Base-by-base conservation (phyloP, 164 flowering plant genomes). In the Vitis amurensis region DNA sequence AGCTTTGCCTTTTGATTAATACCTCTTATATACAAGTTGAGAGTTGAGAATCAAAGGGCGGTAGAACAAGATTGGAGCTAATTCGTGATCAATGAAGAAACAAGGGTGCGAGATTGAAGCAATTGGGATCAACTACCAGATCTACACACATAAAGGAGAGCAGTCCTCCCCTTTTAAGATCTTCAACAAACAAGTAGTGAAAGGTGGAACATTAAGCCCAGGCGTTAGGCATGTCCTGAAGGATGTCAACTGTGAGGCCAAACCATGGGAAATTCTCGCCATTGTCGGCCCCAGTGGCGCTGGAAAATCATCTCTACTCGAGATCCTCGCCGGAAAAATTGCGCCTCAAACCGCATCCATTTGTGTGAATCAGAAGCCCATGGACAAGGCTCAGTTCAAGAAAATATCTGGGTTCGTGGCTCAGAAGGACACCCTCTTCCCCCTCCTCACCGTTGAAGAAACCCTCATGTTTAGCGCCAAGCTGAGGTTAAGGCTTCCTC, bases 271-370 rank as follows among this genome's bases (percentile, higher is more conserved):
- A 61, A 81, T 94, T 27, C 87, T 88, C 1, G 97, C 98, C 71
- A 88, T 94, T 37, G 93, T 94, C 4, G 97, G 98, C 16, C 98
- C 98, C 4, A 94, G 98, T 58, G 97, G 98, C 8, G 97, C 98
- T 23, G 97, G 98, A 50, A 94, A 94, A 44, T 94, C 98, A 2
- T 84, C 92, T 1, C 79, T 94, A 15, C 82, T 94, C 9, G 94
- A 91, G 63, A 80, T 92, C 71, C 81, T 94, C 0, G 91, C 97
- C 2, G 96, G 97, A 0, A 83, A 78, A 70, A 61, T 86, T 60
- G 57, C 70, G 10, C 93, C 94, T 4, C 82, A 82, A 48, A 70
- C 67, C 12, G 86, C 83, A 0, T 79, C 90, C 59, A 78, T 94
- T 59, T 82, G 82, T 10, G 79, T 91, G 61, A 83, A 94, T 73